Evolutionary conservation across 2,329 filamentous ascomycete genomes (phyloP).

Genomic region (Colletotrichum sp.): DNA sequence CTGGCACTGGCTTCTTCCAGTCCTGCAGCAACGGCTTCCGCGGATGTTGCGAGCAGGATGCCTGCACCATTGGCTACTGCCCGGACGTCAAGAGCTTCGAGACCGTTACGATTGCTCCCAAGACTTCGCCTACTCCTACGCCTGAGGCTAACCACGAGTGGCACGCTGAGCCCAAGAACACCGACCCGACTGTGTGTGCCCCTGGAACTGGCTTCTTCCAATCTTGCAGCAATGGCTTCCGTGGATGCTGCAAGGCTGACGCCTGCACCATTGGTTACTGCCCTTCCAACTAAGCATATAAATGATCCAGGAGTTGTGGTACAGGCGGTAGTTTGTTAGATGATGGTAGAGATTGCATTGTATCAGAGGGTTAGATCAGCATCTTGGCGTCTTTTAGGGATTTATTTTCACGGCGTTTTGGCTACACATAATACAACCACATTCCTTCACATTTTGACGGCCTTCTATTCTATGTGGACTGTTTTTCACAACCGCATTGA

Average conservation of each 20-base stretch:
- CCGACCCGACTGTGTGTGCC: constrained; percentile 8
- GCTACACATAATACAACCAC: background rate
- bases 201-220: constrained; percentile 17
- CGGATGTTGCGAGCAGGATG: constrained; percentile 11
- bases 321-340: background rate
- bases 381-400: background rate
- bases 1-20: constrained; percentile 12
- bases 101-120: background rate
- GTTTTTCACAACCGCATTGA: background rate
- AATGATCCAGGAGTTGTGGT: background rate
- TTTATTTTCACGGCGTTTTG: background rate
- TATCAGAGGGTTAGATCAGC: background rate
- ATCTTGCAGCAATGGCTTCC: constrained; percentile 15
- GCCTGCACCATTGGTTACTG: constrained; percentile 17
- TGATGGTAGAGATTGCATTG: background rate
- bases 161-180: background rate
- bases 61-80: constrained; percentile 13
- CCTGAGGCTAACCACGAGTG: background rate
- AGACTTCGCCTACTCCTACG: background rate
- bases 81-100: constrained; percentile 9
- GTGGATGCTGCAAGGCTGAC: constrained; percentile 12
- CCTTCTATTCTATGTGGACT: background rate
- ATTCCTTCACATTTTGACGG: background rate
- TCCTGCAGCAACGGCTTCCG: constrained; percentile 11
- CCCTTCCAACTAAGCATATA: background rate